Evolutionary conservation across 805 yeast genomes (phyloP).

Genomic region (Teunomyces kruisii): DNA sequence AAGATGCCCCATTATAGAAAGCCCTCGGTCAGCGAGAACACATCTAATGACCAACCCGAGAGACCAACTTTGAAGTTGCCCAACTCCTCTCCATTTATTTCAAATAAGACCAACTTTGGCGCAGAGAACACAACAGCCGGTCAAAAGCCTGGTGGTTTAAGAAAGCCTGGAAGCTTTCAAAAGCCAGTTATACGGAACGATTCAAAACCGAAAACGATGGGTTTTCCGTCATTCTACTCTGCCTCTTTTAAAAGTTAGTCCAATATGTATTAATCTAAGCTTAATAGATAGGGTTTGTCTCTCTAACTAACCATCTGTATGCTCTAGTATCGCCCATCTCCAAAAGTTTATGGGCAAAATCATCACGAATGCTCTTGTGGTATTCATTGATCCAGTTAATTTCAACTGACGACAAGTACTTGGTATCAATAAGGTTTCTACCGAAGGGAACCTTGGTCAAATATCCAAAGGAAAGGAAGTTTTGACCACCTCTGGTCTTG

Average conservation of each 20-base stretch:
- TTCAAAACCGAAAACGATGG: conserved; percentile 15
- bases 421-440: conserved; percentile 32
- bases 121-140: conserved; percentile 5
- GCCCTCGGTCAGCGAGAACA: conserved; percentile 7
- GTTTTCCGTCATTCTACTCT: conserved; percentile 4
- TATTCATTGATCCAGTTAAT: conserved; percentile 40
- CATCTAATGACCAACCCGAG: conserved; percentile 7
- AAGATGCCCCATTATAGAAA: conserved; percentile 28
- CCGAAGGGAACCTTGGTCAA: conserved; percentile 44
- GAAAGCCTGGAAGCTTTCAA: conserved; percentile 37
- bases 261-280: conserved; percentile 1
- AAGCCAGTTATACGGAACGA: conserved; percentile 17
- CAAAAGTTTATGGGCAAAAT: conserved; percentile 40
- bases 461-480: conserved; percentile 38
- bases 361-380: conserved; percentile 32
- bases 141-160: conserved; percentile 16
- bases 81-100: conserved; percentile 28
- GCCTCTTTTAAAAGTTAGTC: conserved; percentile 3
- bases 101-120: conserved; percentile 22
- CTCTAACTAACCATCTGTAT: conserved; percentile 67
- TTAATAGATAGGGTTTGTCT: conserved; percentile 43
- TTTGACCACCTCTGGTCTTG: conserved; percentile 29
- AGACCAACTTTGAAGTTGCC: conserved; percentile 18
- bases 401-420: conserved; percentile 29
- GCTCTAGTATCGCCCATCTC: conserved; percentile 59